Conservation (phyloP, 495 filamentous ascomycete species). For the Staphylotrichum longicolle region DNA sequence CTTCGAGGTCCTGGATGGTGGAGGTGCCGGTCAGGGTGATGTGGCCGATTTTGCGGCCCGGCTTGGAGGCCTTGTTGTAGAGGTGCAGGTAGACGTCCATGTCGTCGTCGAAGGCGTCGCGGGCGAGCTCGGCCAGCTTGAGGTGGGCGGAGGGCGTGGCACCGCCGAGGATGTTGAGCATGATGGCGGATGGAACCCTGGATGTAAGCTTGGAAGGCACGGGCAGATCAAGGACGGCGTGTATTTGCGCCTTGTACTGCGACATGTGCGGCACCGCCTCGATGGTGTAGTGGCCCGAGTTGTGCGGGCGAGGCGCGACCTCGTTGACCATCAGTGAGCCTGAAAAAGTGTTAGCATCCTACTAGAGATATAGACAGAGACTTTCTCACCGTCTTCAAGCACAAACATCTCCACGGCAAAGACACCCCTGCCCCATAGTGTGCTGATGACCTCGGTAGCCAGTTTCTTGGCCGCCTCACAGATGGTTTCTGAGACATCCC, state of each 20-base stretch:
- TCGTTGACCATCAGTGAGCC: slow-evolving; percentile 77
- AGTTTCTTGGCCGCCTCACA: slow-evolving; percentile 68
- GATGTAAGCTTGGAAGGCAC: slow-evolving; percentile 62
- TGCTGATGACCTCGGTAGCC: slow-evolving; percentile 72
- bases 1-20: slow-evolving; percentile 69
- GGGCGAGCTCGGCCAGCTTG: slow-evolving; percentile 60
- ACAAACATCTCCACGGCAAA: slow-evolving; percentile 98
- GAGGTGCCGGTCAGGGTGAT: slow-evolving; percentile 68
- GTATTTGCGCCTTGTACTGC: slow-evolving; percentile 88
- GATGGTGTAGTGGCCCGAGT: slow-evolving; percentile 96
- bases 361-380: background rate
- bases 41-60: slow-evolving; percentile 92
- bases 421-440: slow-evolving; percentile 83
- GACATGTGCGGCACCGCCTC: slow-evolving; percentile 82
- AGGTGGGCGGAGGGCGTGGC: slow-evolving; percentile 66
- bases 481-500: slow-evolving; percentile 60
- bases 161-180: slow-evolving; percentile 96
- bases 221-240: slow-evolving; percentile 77
- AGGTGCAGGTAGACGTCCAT: slow-evolving; percentile 65
- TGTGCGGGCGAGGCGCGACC: slow-evolving; percentile 92
- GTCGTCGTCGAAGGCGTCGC: slow-evolving; percentile 54
- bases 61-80: slow-evolving; percentile 86
- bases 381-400: slow-evolving; percentile 62
- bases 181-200: slow-evolving; percentile 65
- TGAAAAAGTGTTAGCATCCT: slow-evolving; percentile 23